A percentile compares a stretch with the other conserved stretches of the same genome.
Evolutionary conservation across 495 filamentous ascomycete genomes (phyloP).

Genomic region (Cryomyces minteri): DNA sequence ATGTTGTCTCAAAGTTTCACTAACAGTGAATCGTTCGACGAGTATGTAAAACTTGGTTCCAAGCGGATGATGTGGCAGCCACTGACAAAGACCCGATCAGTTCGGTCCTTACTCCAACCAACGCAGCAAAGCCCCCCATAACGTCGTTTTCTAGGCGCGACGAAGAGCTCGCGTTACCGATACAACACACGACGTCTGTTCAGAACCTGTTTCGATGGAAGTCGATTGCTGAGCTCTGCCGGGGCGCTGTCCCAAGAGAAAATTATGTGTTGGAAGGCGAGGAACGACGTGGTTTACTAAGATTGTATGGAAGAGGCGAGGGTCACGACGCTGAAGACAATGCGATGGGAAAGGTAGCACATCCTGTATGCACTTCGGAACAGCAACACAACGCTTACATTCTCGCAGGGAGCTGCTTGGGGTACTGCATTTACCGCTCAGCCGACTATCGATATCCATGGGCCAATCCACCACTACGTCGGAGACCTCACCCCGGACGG

Average conservation of each 20-base stretch:
- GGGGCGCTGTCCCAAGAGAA: slow-evolving; percentile 21
- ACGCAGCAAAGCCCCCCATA: too few relatives aligned
- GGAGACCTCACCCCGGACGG: slow-evolving; percentile 41
- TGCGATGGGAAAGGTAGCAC: slow-evolving; percentile 7
- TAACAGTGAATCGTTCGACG: neutral
- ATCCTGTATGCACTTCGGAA: slow-evolving; percentile 11
- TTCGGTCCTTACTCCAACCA: too few relatives aligned
- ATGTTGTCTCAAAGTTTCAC: too few relatives aligned
- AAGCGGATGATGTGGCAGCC: too few relatives aligned
- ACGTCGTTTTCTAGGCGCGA: too few relatives aligned
- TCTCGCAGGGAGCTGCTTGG: slow-evolving; percentile 18
- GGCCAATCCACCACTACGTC: slow-evolving; percentile 3
- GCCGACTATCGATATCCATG: slow-evolving; percentile 4
- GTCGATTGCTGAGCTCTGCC: slow-evolving; percentile 33
- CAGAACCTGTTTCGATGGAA: slow-evolving; percentile 48
- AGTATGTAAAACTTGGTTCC: neutral
- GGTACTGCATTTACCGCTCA: slow-evolving; percentile 16
- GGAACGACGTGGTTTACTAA: slow-evolving; percentile 58
- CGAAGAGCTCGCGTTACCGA: slow-evolving; percentile 28
- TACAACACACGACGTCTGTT: slow-evolving; percentile 66
- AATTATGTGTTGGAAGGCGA: slow-evolving; percentile 63
- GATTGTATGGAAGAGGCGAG: slow-evolving; percentile 64
- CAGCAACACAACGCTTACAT: slow-evolving; percentile 10
- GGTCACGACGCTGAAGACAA: slow-evolving; percentile 30
- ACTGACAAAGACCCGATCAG: neutral